Evolutionary conservation across 805 yeast species (phyloP).

Genomic region (Cyberlindnera maritima): DNA sequence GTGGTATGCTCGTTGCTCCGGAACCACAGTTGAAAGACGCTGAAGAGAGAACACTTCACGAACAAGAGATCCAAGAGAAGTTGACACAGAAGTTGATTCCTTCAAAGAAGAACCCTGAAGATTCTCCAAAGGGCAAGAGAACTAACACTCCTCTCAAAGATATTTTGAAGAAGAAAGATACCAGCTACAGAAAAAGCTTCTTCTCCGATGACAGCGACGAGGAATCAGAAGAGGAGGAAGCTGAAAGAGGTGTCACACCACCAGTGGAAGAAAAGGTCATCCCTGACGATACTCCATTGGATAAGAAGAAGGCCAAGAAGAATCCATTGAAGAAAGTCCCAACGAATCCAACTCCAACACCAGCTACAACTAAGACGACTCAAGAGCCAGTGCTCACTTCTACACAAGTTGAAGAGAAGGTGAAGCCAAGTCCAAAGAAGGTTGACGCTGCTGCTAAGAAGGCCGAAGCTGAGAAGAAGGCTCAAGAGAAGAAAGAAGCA

Average conservation of each 20-base stretch:
- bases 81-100: constrained; percentile 24
- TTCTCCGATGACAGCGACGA: constrained; percentile 13
- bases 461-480: background rate
- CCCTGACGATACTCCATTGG: background rate
- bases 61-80: constrained; percentile 33
- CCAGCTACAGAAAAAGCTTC: constrained; percentile 7
- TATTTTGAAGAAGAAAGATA: constrained; percentile 1
- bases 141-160: constrained; percentile 5
- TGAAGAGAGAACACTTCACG: constrained; percentile 36
- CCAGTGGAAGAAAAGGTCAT: background rate
- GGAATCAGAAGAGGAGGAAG: background rate
- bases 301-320: background rate
- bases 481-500: no score
- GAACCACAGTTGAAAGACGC: constrained; percentile 41
- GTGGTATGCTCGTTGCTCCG: constrained; percentile 43
- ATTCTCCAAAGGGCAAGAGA: constrained; percentile 3
- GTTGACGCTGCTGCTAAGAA: background rate
- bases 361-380: background rate
- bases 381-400: background rate
- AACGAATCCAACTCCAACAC: background rate
- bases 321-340: background rate
- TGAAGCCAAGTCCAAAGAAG: background rate
- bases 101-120: constrained; percentile 15
- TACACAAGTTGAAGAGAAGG: background rate
- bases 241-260: background rate